phyloP scores from a whole-genome alignment of 1,284 basidiomycete genomes.

The Trametes hirsuta region DNA sequence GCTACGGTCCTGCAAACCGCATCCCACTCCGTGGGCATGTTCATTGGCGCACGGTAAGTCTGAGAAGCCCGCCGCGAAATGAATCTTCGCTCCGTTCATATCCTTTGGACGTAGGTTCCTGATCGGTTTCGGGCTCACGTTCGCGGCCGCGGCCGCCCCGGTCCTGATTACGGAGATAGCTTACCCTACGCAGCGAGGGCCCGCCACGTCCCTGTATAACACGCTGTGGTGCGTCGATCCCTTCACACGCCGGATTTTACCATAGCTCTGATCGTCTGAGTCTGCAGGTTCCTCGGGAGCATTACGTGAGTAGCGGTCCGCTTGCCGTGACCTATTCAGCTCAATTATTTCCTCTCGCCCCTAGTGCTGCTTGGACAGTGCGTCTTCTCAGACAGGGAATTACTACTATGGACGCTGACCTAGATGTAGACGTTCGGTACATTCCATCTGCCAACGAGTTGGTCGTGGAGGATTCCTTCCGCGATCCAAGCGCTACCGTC shows the following conservation, averaged over 20 bases:
- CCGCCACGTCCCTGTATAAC: slow-evolving; percentile 58
- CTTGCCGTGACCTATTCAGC: background rate
- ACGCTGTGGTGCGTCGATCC: slow-evolving; percentile 48
- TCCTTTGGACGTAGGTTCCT: slow-evolving; percentile 36
- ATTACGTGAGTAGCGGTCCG: slow-evolving; percentile 44
- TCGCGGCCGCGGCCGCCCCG: slow-evolving; percentile 54
- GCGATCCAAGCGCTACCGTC: slow-evolving; percentile 64
- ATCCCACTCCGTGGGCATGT: slow-evolving; percentile 78
- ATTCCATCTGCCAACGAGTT: slow-evolving; percentile 52
- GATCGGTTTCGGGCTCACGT: slow-evolving; percentile 59
- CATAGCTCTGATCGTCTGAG: slow-evolving; percentile 4
- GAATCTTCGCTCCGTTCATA: background rate
- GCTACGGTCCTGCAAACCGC: slow-evolving; percentile 73
- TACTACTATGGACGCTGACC: slow-evolving; percentile 14
- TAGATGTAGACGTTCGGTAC: slow-evolving; percentile 55
- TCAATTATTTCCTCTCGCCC: background rate
- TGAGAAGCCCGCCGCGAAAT: slow-evolving; percentile 4
- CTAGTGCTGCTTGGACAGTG: slow-evolving; percentile 55
- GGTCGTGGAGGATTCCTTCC: slow-evolving; percentile 67
- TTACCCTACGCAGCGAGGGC: slow-evolving; percentile 56
- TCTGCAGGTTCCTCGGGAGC: slow-evolving; percentile 39
- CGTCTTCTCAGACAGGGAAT: slow-evolving; percentile 8
- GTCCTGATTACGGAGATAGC: slow-evolving; percentile 59
- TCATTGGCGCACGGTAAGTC: slow-evolving; percentile 71
- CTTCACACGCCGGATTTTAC: background rate